A percentile compares a stretch with the other conserved stretches of the same genome.
Conservation (phyloP, 345 rosid genomes). For the Eucalyptus fibrosa region DNA sequence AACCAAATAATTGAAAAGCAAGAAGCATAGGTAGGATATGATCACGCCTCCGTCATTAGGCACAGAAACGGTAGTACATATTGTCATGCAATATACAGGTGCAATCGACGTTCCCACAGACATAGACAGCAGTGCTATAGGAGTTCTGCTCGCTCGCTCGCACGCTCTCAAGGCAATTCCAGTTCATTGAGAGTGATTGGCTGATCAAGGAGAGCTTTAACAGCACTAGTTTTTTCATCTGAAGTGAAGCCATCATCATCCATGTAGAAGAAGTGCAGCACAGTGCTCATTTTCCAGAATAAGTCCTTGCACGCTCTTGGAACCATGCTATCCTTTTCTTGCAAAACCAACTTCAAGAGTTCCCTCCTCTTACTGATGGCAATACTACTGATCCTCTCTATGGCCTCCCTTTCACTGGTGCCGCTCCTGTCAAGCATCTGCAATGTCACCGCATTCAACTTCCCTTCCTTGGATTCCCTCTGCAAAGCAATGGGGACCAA, state of each 20-base stretch:
- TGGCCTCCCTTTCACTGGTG: conserved; percentile 24
- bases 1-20: not conserved
- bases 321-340: conserved; percentile 31
- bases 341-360: conserved; percentile 38
- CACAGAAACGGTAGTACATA: not conserved
- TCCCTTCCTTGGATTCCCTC: conserved; percentile 71
- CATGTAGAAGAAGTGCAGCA: conserved; percentile 55
- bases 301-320: conserved; percentile 69
- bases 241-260: conserved; percentile 73
- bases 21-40: not conserved
- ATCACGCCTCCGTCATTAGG: not conserved
- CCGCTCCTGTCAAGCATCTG: conserved; percentile 27
- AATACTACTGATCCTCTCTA: conserved; percentile 8
- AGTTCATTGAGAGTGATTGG: conserved; percentile 12
- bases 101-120: not conserved
- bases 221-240: conserved; percentile 28
- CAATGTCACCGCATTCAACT: conserved; percentile 55
- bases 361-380: conserved; percentile 24
- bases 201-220: conserved; percentile 28
- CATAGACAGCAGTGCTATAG: not conserved
- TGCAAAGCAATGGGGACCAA: conserved; percentile 1
- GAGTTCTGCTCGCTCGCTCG: not conserved
- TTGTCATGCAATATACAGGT: not conserved
- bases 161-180: not conserved
- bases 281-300: conserved; percentile 72